Evolutionary conservation across 78 protist species (phyloP).

Genomic region (Isochrysis galbana): DNA sequence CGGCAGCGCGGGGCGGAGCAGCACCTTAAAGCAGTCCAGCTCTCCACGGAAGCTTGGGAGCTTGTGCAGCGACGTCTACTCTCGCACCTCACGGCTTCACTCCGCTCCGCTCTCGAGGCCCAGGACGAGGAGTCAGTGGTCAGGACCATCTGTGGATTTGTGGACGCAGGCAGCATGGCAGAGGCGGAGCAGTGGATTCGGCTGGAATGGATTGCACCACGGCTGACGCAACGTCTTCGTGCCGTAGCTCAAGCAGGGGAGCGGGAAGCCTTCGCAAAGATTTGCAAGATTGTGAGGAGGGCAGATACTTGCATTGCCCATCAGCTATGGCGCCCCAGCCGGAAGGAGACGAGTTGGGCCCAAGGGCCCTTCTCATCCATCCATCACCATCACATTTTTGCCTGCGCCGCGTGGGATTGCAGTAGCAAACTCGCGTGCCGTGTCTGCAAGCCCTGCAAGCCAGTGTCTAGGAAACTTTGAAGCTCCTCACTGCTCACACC

Average conservation of each 20-base stretch:
- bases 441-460: neutral
- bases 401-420: neutral
- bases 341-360: too few species aligned
- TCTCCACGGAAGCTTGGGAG: neutral
- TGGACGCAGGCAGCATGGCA: neutral
- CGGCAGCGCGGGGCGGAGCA: neutral
- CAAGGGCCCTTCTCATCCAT: neutral
- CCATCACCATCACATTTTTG: neutral
- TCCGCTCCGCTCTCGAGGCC: neutral
- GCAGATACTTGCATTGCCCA: neutral
- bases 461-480: neutral
- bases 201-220: neutral
- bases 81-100: neutral
- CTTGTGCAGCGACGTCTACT: neutral
- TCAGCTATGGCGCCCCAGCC: too few species aligned
- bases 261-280: neutral
- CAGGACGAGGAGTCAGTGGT: neutral
- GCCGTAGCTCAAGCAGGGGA: neutral
- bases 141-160: neutral
- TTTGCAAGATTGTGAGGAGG: neutral
- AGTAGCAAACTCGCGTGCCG: too few species aligned
- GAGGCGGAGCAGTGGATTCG: neutral
- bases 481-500: neutral
- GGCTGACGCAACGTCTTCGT: neutral
- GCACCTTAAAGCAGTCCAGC: neutral